Conservation (phyloP, 169 alveolate genomes). For the Eimeria sp. region DNA sequence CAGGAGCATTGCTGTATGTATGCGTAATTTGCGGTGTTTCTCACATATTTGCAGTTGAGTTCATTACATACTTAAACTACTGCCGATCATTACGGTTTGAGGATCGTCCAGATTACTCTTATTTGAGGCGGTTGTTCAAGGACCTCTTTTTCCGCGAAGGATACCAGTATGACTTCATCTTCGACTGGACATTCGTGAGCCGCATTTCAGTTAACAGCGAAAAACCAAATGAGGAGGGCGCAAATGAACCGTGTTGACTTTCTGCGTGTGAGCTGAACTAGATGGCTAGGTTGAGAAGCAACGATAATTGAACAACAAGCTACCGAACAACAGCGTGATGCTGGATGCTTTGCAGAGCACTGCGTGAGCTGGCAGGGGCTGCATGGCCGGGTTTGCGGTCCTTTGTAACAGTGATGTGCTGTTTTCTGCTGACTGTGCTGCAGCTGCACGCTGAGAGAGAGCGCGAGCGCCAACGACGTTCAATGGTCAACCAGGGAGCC, state of each 20-base stretch:
- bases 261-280: conserved; percentile 52
- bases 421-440: background rate
- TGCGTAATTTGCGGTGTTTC: background rate
- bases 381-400: background rate
- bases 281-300: conserved; percentile 38
- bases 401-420: background rate
- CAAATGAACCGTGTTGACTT: conserved; percentile 28
- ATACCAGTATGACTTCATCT: conserved; percentile 96
- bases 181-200: conserved; percentile 96
- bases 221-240: conserved; percentile 39
- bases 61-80: conserved; percentile 94
- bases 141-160: conserved; percentile 97
- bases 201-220: conserved; percentile 46
- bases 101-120: conserved; percentile 98
- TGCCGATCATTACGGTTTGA: conserved; percentile 97
- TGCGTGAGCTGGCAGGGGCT: background rate
- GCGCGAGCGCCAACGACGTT: conserved; percentile 68
- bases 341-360: background rate
- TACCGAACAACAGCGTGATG: conserved; percentile 6
- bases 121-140: conserved; percentile 97
- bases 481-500: conserved; percentile 73
- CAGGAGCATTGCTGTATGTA: background rate
- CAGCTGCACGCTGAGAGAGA: conserved; percentile 76
- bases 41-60: conserved; percentile 79
- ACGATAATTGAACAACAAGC: conserved; percentile 9